Evolutionary conservation across 768 basidiomycete genomes (phyloP).

Genomic region (Amanita rimosa): DNA sequence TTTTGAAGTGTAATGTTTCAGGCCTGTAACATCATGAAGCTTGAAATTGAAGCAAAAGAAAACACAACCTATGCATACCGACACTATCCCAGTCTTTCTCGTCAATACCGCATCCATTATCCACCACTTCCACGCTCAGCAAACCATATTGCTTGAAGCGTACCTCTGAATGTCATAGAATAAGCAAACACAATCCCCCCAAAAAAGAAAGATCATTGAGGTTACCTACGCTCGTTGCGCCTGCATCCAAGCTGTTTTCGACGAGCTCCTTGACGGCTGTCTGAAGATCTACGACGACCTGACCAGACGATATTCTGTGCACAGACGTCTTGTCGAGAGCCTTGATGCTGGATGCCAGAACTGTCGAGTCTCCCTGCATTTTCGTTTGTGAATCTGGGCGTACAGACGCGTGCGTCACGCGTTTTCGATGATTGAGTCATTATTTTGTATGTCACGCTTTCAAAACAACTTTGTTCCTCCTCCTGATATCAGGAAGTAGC

Average conservation of each 20-base stretch:
- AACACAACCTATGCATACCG: constrained; percentile 34
- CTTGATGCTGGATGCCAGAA: constrained; percentile 21
- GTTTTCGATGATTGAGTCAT: too few species aligned
- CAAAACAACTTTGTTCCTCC: too few species aligned
- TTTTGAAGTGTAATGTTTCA: constrained; percentile 95
- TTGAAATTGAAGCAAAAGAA: background rate
- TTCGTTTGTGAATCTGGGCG: background rate
- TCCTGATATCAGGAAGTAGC: too few species aligned
- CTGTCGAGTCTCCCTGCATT: background rate
- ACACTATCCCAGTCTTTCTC: constrained; percentile 74
- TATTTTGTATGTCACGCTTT: too few species aligned
- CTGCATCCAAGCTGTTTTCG: constrained; percentile 93
- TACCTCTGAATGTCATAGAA: constrained; percentile 44
- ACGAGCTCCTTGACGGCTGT: constrained; percentile 93
- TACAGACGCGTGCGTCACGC: constrained; percentile 23
- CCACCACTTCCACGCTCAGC: constrained; percentile 67
- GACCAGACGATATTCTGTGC: constrained; percentile 87
- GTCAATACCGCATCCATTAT: constrained; percentile 85
- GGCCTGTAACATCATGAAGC: constrained; percentile 32
- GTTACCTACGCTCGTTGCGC: constrained; percentile 77
- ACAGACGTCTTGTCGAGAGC: constrained; percentile 70
- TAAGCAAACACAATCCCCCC: background rate
- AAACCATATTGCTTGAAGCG: constrained; percentile 84
- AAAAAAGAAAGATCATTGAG: constrained; percentile 12
- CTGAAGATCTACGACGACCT: constrained; percentile 90